Evolutionary conservation across 495 filamentous ascomycete species (phyloP).

Genomic region (Penicillium goetzii): DNA sequence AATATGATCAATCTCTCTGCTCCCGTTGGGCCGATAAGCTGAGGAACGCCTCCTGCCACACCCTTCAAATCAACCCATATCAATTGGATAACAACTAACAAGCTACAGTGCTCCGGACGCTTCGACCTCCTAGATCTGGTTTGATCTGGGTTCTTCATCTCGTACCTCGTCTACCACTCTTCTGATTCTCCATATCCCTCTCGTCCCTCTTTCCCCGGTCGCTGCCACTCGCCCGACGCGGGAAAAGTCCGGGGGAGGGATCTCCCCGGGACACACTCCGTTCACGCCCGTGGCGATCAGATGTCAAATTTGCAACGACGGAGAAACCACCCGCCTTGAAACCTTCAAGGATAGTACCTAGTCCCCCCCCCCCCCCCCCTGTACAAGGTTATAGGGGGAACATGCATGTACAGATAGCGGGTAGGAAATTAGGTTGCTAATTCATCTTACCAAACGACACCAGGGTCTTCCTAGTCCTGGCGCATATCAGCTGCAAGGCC

Average conservation of each 20-base stretch:
- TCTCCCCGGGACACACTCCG: neutral
- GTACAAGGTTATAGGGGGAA: neutral
- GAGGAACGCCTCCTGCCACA: neutral
- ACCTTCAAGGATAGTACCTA: neutral
- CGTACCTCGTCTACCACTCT: neutral
- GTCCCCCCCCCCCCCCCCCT: no score
- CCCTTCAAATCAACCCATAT: constrained; percentile 20
- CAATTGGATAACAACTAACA: constrained; percentile 17
- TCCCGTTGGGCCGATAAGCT: constrained; percentile 39
- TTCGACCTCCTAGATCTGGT: constrained; percentile 19
- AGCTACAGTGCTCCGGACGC: neutral
- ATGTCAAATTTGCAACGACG: neutral
- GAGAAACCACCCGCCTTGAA: constrained; percentile 1
- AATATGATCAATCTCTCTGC: constrained; percentile 29
- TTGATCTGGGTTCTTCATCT: neutral
- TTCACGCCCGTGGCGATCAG: constrained; percentile 5
- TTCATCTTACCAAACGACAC: constrained; percentile 22
- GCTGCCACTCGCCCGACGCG: constrained; percentile 17
- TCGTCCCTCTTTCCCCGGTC: constrained; percentile 11
- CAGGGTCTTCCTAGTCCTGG: constrained; percentile 12
- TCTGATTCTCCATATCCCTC: neutral
- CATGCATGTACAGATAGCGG: constrained; percentile 6
- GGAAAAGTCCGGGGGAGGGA: constrained; percentile 27
- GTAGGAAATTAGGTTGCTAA: constrained; percentile 20
- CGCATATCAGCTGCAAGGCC: constrained; percentile 30